Evolutionary conservation across 2,329 filamentous ascomycete species (phyloP), one percentile per base, ranked within the genome.

Genomic region (Colletotrichum zoysiae): DNA sequence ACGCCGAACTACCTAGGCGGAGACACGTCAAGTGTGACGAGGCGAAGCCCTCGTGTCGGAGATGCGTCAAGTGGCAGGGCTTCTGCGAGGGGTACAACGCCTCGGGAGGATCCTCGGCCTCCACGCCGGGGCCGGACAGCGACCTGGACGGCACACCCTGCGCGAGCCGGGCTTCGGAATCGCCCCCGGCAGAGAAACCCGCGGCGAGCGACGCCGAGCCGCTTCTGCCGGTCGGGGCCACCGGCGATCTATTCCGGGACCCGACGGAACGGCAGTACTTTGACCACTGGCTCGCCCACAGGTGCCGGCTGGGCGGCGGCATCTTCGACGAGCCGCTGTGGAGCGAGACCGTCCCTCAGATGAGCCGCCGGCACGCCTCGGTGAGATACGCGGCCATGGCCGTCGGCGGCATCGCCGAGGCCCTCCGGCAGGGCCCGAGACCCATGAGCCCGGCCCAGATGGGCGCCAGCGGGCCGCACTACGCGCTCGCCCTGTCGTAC

Each of bases 11-110:
- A n/a, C n/a, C n/a, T 26, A 81, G 79, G 71, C 77, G 76, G 64
- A 77, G 79, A 18, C 80, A 81, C 59, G 78, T 81, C 42, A 81
- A 81, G 65, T 81, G 79, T 73, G 80, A 82, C 67, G 80, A 82
- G 65, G 75, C 77, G 8, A 81, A 80, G 69, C 80, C 80, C 7
- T 76, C 75, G 18, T 81, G 80, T 73, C 76, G 77, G 46, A 76
- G 80, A 60, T 82, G 80, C 67, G 71, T 81, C 51, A 81, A 81
- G 58, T 81, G 78, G 79, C 77, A 77, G n/a, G 80, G 80, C 11
- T 76, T 76, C 55, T 81, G 80, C 60, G 76, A 78, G 20, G 80
- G 80, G 8, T 81, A 82, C 66, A 76, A 71, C 30, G 42, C 60
- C 44, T 18, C 61, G 5, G 38, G 26, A n/a, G 26, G 44, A 14